Percentiles rank a stretch among this genome's conserved stretches.
Conservation (phyloP, 2,329 filamentous ascomycete genomes). For the Neopestalotiopsis sp. region DNA sequence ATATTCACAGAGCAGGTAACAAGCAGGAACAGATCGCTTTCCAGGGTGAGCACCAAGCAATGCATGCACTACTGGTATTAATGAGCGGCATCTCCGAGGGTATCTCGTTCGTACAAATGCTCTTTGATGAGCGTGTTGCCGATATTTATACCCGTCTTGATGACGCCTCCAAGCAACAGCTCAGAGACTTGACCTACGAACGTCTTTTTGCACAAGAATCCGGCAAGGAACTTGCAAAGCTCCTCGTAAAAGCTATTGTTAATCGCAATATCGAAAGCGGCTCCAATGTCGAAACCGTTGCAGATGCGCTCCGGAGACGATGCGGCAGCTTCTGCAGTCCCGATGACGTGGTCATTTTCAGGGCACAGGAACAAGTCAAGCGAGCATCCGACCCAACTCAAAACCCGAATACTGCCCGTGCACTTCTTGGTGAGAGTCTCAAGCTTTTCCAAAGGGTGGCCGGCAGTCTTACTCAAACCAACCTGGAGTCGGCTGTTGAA, state of each 20-base stretch:
- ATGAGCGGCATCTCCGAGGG: constrained; percentile 93
- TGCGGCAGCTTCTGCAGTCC: constrained; percentile 98
- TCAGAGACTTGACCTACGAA: constrained; percentile 84
- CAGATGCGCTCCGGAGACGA: constrained; percentile 87
- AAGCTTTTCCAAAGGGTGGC: constrained; percentile 89
- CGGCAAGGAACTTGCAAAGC: constrained; percentile 89
- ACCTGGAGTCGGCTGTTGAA: constrained; percentile 77
- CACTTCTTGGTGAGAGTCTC: constrained; percentile 86
- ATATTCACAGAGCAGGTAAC: constrained; percentile 76
- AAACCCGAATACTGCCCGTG: constrained; percentile 78
- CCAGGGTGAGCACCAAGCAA: constrained; percentile 91
- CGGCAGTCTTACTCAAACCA: constrained; percentile 78
- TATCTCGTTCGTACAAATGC: constrained; percentile 91
- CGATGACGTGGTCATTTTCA: constrained; percentile 98
- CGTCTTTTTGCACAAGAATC: constrained; percentile 79
- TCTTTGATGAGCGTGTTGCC: constrained; percentile 91
- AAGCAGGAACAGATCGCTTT: constrained; percentile 91
- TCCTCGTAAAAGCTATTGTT: constrained; percentile 96
- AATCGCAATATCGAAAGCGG: constrained; percentile 97
- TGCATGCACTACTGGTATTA: constrained; percentile 84
- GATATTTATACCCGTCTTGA: constrained; percentile 84
- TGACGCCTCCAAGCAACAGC: constrained; percentile 69
- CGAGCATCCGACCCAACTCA: constrained; percentile 79
- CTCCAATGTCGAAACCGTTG: constrained; percentile 96
- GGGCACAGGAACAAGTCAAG: constrained; percentile 94